Conservation (phyloP, 805 yeast genomes). For the Metschnikowia henanensis region DNA sequence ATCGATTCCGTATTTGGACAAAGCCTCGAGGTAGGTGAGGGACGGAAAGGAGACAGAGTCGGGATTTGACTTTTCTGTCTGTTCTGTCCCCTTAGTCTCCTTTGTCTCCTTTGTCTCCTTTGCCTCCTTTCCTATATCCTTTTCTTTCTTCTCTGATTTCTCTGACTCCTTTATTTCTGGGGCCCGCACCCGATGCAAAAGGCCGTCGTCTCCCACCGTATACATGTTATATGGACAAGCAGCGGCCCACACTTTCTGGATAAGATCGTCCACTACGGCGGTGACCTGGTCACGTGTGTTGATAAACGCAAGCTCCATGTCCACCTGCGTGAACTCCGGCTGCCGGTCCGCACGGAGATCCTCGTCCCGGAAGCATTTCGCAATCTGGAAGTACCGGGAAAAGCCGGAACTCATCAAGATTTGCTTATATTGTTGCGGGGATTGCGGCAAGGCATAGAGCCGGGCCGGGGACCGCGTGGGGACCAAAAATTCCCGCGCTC, state of each 20-base stretch:
- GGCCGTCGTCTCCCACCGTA: slow-evolving; percentile 30
- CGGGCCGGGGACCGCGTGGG: slow-evolving; percentile 68
- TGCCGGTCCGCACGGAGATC: slow-evolving; percentile 94
- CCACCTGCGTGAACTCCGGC: slow-evolving; percentile 98
- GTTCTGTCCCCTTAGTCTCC: no score
- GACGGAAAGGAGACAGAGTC: slow-evolving; percentile 27
- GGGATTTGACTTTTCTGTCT: no score
- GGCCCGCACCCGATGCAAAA: slow-evolving; percentile 26
- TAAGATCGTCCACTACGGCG: slow-evolving; percentile 56
- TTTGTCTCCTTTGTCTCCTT: no score
- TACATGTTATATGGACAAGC: slow-evolving; percentile 43
- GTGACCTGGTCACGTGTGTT: slow-evolving; percentile 64
- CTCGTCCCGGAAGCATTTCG: slow-evolving; percentile 94
- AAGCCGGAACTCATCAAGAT: slow-evolving; percentile 93
- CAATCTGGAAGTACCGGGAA: slow-evolving; percentile 82
- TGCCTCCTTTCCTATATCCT: no score
- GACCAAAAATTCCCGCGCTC: slow-evolving; percentile 93
- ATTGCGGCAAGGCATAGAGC: slow-evolving; percentile 92
- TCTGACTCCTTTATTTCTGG: no score
- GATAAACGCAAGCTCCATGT: slow-evolving; percentile 89
- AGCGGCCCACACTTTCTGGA: slow-evolving; percentile 55
- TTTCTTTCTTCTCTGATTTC: no score
- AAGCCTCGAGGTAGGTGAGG: slow-evolving; percentile 66
- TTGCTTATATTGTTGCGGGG: slow-evolving; percentile 98
- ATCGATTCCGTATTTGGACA: slow-evolving; percentile 81